phyloP scores from a whole-genome alignment of 768 basidiomycete genomes.

The Amanita phalloides region DNA sequence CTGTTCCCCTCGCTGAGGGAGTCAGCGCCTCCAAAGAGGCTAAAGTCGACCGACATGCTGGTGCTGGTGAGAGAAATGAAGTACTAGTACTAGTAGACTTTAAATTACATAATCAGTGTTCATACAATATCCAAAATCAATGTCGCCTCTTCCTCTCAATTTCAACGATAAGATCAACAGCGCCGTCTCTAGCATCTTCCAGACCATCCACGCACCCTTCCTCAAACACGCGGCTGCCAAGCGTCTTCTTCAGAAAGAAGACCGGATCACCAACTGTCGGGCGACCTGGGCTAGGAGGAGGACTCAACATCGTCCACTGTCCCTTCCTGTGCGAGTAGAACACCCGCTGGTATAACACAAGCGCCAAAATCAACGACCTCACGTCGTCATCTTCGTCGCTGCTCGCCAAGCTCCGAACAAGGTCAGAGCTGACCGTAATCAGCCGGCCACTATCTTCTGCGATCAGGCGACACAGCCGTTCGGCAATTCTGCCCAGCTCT shows the following conservation, averaged over 20 bases:
- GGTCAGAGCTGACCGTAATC: slow-evolving; percentile 14
- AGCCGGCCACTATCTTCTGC: slow-evolving; percentile 16
- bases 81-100: too few species aligned
- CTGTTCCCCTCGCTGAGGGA: slow-evolving; percentile 48
- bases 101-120: too few species aligned
- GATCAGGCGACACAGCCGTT: slow-evolving; percentile 41
- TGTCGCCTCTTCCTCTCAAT: slow-evolving; percentile 22
- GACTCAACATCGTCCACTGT: slow-evolving; percentile 37
- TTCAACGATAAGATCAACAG: slow-evolving; percentile 58
- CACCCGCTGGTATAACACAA: slow-evolving; percentile 50
- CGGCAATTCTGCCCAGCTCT: slow-evolving; percentile 42
- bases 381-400: slow-evolving; percentile 9
- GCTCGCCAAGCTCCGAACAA: not conserved
- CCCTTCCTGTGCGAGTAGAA: slow-evolving; percentile 27
- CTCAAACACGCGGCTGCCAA: slow-evolving; percentile 42
- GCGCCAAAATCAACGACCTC: slow-evolving; percentile 38
- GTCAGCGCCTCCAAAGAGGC: slow-evolving; percentile 78
- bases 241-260: slow-evolving; percentile 22
- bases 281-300: slow-evolving; percentile 41
- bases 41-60: slow-evolving; percentile 44
- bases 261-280: slow-evolving; percentile 17
- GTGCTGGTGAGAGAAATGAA: not conserved
- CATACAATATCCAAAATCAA: slow-evolving; percentile 1
- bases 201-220: slow-evolving; percentile 20
- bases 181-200: slow-evolving; percentile 70